Percentiles rank a stretch among this genome's conserved stretches.
These are phyloP conservation scores for Claviceps arundinis DNA, from an alignment of 2,329 filamentous ascomycete genomes.

Conservation along the genomic window DNA sequence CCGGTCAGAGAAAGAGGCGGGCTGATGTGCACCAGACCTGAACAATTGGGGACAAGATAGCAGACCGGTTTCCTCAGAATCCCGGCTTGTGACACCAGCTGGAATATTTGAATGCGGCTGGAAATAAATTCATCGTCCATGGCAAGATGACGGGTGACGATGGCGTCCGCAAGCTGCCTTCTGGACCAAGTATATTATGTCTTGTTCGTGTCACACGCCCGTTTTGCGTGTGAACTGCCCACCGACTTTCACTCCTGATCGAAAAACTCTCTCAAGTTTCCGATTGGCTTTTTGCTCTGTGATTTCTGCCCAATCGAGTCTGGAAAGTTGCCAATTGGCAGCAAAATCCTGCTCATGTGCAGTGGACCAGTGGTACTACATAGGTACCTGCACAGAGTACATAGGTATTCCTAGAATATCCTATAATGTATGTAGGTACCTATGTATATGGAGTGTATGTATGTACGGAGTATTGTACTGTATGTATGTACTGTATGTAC, in stretches of 20 bases:
- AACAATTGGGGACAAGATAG: too few relatives aligned
- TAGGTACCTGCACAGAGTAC: too few relatives aligned
- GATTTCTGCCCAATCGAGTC: not conserved
- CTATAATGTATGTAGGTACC: too few relatives aligned
- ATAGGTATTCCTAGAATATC: too few relatives aligned
- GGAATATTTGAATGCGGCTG: not conserved
- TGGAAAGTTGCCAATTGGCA: not conserved
- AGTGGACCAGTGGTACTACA: not conserved
- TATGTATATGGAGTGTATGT: not conserved
- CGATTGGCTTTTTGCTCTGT: not conserved
- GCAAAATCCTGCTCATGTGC: not conserved
- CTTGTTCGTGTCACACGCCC: too few relatives aligned
- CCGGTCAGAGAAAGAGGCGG: slow-evolving; percentile 1
- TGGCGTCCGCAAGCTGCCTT: too few relatives aligned
- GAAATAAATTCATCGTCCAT: not conserved
- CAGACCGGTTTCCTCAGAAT: not conserved
- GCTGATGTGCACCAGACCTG: not conserved
- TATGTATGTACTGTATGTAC: not conserved
- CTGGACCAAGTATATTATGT: too few relatives aligned
- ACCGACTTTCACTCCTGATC: not conserved
- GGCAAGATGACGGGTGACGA: too few relatives aligned
- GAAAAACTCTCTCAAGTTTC: not conserved
- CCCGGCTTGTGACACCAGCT: not conserved
- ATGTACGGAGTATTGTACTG: too few relatives aligned
- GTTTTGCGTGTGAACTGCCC: not conserved